phyloP scores from a whole-genome alignment of 208 protist genomes.

The Wallacemonas sp. region DNA sequence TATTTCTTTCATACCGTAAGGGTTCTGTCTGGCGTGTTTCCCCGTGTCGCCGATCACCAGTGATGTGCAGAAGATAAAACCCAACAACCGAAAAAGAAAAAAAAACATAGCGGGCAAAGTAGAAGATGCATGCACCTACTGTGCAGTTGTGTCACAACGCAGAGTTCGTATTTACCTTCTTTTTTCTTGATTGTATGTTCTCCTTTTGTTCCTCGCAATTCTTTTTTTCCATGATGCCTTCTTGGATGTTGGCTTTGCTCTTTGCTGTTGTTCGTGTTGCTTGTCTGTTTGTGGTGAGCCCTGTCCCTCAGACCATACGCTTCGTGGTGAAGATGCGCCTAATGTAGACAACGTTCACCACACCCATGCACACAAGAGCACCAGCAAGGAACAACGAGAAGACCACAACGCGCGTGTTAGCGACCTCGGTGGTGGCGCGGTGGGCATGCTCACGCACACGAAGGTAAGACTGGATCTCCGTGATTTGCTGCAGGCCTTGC shows the following conservation, averaged over 20 bases:
- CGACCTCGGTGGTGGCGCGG: conserved; percentile 76
- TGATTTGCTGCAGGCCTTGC: conserved; percentile 70
- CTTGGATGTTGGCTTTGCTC: neutral
- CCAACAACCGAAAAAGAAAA: conserved; percentile 8
- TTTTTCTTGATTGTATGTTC: too few relatives aligned
- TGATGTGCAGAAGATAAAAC: conserved; percentile 9
- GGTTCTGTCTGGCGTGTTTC: neutral
- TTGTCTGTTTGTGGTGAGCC: too few relatives aligned
- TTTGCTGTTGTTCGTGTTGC: too few relatives aligned
- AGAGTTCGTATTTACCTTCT: too few relatives aligned
- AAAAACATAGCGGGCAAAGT: conserved; percentile 5
- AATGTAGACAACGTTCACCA: conserved; percentile 80
- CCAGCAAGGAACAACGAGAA: conserved; percentile 78
- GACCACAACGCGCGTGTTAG: conserved; percentile 81
- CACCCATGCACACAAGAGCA: conserved; percentile 62
- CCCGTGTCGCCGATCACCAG: too few relatives aligned
- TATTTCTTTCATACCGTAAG: neutral
- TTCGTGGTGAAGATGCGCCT: conserved; percentile 71
- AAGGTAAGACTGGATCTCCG: conserved; percentile 76
- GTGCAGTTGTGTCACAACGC: too few relatives aligned
- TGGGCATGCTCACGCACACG: conserved; percentile 64
- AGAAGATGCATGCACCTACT: neutral
- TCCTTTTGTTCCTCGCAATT: too few relatives aligned
- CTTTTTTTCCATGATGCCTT: neutral
- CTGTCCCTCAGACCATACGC: conserved; percentile 69